A percentile compares a stretch with the other conserved stretches of the same genome.
These are phyloP conservation scores for Pseudogymnoascus sp. DNA, from an alignment of 2,329 filamentous ascomycete species.

Conservation along the genomic window DNA sequence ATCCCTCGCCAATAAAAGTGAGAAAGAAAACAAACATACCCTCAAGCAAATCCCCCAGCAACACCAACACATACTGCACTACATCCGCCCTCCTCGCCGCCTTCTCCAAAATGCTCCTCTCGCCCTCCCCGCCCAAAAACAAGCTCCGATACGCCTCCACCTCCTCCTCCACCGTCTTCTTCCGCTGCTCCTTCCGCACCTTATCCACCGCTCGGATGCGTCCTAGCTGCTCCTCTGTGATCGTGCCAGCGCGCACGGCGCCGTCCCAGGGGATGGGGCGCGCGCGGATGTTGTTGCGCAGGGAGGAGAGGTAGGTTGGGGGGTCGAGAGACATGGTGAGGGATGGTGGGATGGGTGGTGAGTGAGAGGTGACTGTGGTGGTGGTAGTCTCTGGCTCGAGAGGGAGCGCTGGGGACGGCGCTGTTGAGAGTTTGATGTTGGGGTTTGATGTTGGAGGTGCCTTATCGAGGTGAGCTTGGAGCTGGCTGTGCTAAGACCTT, in stretches of 20 bases:
- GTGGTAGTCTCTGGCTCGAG: neutral
- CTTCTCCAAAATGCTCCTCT: slow-evolving; percentile 67
- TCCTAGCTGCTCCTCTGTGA: slow-evolving; percentile 87
- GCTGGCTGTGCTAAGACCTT: neutral
- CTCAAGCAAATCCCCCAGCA: slow-evolving; percentile 80
- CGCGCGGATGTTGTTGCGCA: slow-evolving; percentile 95
- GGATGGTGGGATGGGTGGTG: too few species aligned
- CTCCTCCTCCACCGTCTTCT: slow-evolving; percentile 72
- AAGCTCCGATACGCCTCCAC: slow-evolving; percentile 71
- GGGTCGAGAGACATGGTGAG: slow-evolving; percentile 77
- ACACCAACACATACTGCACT: slow-evolving; percentile 86
- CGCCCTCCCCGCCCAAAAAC: slow-evolving; percentile 64
- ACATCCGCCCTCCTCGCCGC: slow-evolving; percentile 83
- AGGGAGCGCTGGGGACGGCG: neutral
- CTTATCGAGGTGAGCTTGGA: neutral
- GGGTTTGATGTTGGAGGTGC: neutral
- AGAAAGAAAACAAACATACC: too few species aligned
- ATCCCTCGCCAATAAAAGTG: too few species aligned
- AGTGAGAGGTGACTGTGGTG: neutral
- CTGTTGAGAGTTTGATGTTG: neutral
- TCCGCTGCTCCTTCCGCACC: slow-evolving; percentile 83
- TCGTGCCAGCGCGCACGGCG: slow-evolving; percentile 83
- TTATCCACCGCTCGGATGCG: slow-evolving; percentile 97
- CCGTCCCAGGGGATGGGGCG: slow-evolving; percentile 97
- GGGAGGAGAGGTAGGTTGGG: slow-evolving; percentile 75